Percentiles rank a stretch among this genome's conserved stretches.
Conservation (phyloP, 495 filamentous ascomycete species). For the Stereocaulon alpinum region DNA sequence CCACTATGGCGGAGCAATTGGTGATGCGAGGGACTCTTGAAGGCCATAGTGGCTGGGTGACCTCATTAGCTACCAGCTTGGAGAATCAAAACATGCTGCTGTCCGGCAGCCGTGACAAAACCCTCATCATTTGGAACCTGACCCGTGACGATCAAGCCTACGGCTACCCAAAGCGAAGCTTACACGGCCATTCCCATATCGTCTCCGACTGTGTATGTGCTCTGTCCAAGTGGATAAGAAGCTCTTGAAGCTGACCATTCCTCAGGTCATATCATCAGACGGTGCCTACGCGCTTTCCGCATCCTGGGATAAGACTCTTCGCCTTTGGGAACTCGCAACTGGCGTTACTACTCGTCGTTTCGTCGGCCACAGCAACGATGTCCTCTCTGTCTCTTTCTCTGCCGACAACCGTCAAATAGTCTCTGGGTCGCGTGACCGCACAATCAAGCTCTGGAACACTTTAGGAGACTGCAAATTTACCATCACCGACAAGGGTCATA, state of each 20-base stretch:
- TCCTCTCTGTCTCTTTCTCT: slow-evolving; percentile 99
- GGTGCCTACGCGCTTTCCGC: slow-evolving; percentile 98
- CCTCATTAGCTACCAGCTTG: slow-evolving; percentile 83
- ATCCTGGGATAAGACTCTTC: slow-evolving; percentile 99
- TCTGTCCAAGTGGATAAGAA: background rate
- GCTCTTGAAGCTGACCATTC: slow-evolving; percentile 25
- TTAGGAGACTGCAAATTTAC: slow-evolving; percentile 99
- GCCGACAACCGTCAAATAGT: slow-evolving; percentile 99
- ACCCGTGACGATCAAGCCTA: slow-evolving; percentile 96
- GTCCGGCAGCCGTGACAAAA: slow-evolving; percentile 93
- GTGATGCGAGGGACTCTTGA: slow-evolving; percentile 95
- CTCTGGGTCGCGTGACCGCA: slow-evolving; percentile 92
- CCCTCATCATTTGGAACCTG: slow-evolving; percentile 99
- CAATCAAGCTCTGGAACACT: slow-evolving; percentile 99
- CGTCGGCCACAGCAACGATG: slow-evolving; percentile 98
- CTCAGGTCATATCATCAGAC: slow-evolving; percentile 97
- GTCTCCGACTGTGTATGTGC: slow-evolving; percentile 97
- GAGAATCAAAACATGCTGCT: slow-evolving; percentile 99
- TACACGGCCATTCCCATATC: slow-evolving; percentile 98
- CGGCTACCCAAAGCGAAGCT: slow-evolving; percentile 96
- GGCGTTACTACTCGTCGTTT: slow-evolving; percentile 95
- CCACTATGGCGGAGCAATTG: slow-evolving; percentile 85
- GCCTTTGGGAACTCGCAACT: slow-evolving; percentile 96
- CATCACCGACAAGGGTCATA: slow-evolving; percentile 99
- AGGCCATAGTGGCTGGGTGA: slow-evolving; percentile 78